Percentiles rank a stretch among this genome's conserved stretches.
These are phyloP conservation scores for Zymoseptoria brevis DNA, from an alignment of 2,329 filamentous ascomycete genomes.

Conservation along the genomic window DNA sequence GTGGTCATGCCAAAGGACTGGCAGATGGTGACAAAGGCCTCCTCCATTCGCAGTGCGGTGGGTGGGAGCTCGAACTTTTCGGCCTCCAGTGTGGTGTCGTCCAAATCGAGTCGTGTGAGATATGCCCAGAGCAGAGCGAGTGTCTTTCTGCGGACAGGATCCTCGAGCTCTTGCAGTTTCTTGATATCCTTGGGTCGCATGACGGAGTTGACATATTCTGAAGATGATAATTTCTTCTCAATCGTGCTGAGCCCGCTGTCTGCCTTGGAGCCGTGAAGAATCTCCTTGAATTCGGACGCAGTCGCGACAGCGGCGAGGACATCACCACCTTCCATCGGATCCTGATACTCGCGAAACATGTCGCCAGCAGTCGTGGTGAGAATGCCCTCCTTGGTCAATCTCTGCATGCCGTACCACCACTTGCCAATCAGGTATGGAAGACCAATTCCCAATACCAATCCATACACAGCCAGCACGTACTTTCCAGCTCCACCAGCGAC, in stretches of 20 bases:
- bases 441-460: slow-evolving; percentile 75
- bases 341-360: slow-evolving; percentile 87
- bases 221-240: slow-evolving; percentile 65
- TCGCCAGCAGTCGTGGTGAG: slow-evolving; percentile 89
- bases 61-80: slow-evolving; percentile 87
- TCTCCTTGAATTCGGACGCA: slow-evolving; percentile 74
- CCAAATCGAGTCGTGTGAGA: slow-evolving; percentile 76
- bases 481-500: slow-evolving; percentile 91
- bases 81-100: slow-evolving; percentile 66
- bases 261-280: slow-evolving; percentile 68
- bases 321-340: slow-evolving; percentile 70
- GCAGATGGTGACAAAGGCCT: slow-evolving; percentile 77
- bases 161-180: slow-evolving; percentile 72
- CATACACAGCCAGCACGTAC: slow-evolving; percentile 87
- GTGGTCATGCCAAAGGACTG: slow-evolving; percentile 78
- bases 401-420: slow-evolving; percentile 98
- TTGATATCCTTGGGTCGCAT: slow-evolving; percentile 67
- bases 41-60: slow-evolving; percentile 74
- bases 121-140: slow-evolving; percentile 92
- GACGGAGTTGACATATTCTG: slow-evolving; percentile 47
- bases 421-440: slow-evolving; percentile 88
- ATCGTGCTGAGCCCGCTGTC: slow-evolving; percentile 75
- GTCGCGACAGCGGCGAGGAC: slow-evolving; percentile 74
- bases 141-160: slow-evolving; percentile 72
- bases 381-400: slow-evolving; percentile 86